Conservation (phyloP, 2,329 filamentous ascomycete genomes). For the Pseudogymnoascus sp. region DNA sequence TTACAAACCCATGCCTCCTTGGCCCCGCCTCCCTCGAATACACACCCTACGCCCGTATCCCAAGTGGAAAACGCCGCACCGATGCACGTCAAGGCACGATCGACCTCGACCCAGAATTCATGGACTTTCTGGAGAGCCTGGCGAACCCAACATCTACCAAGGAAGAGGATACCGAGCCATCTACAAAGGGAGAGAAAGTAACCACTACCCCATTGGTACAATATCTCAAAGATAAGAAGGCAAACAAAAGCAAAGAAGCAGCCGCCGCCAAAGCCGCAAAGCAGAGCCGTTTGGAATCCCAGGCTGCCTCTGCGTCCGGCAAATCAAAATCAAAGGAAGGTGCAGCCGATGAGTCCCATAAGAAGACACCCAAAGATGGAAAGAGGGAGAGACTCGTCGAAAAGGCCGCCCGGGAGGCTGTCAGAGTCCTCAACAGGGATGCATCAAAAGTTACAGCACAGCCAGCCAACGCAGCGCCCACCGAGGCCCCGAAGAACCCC, state of each 20-base stretch:
- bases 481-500: constrained; percentile 45
- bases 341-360: constrained; percentile 37
- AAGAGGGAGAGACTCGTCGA: constrained; percentile 54
- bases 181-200: constrained; percentile 44
- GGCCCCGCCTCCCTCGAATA: constrained; percentile 76
- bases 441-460: constrained; percentile 40
- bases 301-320: constrained; percentile 40
- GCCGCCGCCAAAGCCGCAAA: constrained; percentile 48
- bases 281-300: constrained; percentile 41
- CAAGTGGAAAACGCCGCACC: constrained; percentile 62
- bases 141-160: constrained; percentile 57
- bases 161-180: constrained; percentile 38
- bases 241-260: constrained; percentile 56
- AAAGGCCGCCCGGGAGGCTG: constrained; percentile 53
- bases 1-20: constrained; percentile 62
- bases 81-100: constrained; percentile 90
- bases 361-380: constrained; percentile 52
- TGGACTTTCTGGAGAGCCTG: constrained; percentile 80
- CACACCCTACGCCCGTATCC: constrained; percentile 75
- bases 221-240: constrained; percentile 85
- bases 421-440: constrained; percentile 57
- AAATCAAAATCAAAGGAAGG: constrained; percentile 32
- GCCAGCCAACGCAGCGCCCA: constrained; percentile 32
- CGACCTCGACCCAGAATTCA: constrained; percentile 93
- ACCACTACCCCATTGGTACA: constrained; percentile 85